Conservation (phyloP, 202 grass and related monocot species). For the Musa balbisiana region DNA sequence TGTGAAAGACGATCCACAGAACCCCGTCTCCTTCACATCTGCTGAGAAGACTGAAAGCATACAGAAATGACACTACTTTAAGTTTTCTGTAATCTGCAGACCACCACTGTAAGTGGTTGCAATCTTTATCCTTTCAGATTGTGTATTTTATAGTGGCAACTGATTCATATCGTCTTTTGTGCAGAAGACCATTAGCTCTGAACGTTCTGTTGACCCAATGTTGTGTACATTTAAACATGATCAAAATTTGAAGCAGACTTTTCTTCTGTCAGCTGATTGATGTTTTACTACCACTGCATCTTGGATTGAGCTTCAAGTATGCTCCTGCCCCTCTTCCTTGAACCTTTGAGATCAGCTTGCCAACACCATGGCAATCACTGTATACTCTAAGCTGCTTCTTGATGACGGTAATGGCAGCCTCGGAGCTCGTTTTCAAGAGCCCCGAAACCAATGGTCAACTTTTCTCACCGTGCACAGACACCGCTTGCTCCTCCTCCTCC, state of each 20-base stretch:
- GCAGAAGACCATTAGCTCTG: too few relatives aligned
- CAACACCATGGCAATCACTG: not conserved
- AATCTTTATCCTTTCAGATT: too few relatives aligned
- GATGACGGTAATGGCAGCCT: not conserved
- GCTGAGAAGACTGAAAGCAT: conserved; percentile 8
- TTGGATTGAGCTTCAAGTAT: too few relatives aligned
- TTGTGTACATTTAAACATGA: too few relatives aligned
- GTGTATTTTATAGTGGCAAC: too few relatives aligned
- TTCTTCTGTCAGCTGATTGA: too few relatives aligned
- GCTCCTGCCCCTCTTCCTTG: not conserved
- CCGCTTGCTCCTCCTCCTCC: not conserved
- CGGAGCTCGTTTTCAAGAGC: not conserved
- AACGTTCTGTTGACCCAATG: too few relatives aligned
- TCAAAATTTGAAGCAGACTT: too few relatives aligned
- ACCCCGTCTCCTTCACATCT: conserved; percentile 53
- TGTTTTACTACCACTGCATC: too few relatives aligned
- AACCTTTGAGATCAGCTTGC: not conserved
- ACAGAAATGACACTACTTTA: not conserved
- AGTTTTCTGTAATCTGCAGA: not conserved
- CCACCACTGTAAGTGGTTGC: too few relatives aligned
- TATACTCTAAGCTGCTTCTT: not conserved
- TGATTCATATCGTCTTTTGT: too few relatives aligned
- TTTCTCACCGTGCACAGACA: not conserved
- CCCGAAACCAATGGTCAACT: not conserved
- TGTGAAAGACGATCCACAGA: conserved; percentile 50